Evolutionary conservation across 768 basidiomycete species (phyloP).

Genomic region (Tephrocybe sp.): DNA sequence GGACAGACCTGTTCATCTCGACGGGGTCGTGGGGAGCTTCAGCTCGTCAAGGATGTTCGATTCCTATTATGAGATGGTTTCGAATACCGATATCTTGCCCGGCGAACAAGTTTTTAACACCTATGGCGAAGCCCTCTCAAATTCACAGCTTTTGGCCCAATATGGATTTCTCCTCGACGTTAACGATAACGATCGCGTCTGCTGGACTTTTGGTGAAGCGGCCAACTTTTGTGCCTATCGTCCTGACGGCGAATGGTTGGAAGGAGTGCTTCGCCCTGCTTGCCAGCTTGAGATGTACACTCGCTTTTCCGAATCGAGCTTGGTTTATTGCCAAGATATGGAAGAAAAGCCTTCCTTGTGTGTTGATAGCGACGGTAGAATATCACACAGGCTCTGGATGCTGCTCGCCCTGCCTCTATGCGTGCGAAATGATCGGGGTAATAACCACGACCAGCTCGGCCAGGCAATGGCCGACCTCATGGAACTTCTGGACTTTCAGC

Average conservation of each 20-base stretch:
- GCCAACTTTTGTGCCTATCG: constrained; percentile 11
- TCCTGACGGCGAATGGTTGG: constrained; percentile 8
- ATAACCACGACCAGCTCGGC: background rate
- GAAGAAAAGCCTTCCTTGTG: constrained; percentile 22
- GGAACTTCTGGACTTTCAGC: constrained; percentile 16
- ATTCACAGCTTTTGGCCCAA: constrained; percentile 62
- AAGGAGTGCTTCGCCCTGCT: constrained; percentile 4
- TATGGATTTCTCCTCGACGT: constrained; percentile 79
- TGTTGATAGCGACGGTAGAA: constrained; percentile 50
- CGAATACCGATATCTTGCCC: constrained; percentile 48
- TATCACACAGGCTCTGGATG: constrained; percentile 53
- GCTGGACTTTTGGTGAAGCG: constrained; percentile 38
- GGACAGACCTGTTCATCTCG: background rate
- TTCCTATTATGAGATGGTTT: constrained; percentile 66
- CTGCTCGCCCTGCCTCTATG: constrained; percentile 33
- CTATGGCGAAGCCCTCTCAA: constrained; percentile 66
- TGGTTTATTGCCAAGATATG: constrained; percentile 15
- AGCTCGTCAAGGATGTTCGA: constrained; percentile 24
- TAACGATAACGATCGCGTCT: constrained; percentile 65
- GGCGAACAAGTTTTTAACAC: constrained; percentile 72
- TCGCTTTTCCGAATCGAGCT: constrained; percentile 20
- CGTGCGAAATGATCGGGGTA: background rate
- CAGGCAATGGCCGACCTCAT: constrained; percentile 7
- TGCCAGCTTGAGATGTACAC: constrained; percentile 6
- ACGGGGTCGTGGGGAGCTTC: background rate